phyloP scores from a whole-genome alignment of 148 eudicot genomes.

The Dysphania ambrosioides region DNA sequence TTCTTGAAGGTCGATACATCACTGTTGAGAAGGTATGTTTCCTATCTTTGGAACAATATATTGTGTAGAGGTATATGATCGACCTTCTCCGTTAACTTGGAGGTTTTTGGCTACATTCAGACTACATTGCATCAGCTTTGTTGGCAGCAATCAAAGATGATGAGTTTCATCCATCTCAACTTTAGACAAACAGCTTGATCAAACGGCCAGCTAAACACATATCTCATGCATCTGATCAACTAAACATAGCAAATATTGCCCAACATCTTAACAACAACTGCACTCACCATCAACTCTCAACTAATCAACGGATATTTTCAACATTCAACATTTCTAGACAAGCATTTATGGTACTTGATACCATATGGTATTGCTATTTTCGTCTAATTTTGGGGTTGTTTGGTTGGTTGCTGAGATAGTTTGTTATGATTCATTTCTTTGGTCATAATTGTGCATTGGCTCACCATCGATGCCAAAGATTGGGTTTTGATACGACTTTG shows the following conservation, averaged over 20 bases:
- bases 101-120: constrained; percentile 97
- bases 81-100: constrained; percentile 55
- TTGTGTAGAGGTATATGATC: constrained; percentile 31
- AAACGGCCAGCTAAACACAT: constrained; percentile 92
- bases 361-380: constrained; percentile 39
- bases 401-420: constrained; percentile 18
- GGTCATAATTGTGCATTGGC: background rate
- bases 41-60: constrained; percentile 11
- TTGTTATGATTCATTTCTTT: background rate
- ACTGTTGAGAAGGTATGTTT: constrained; percentile 86
- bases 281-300: constrained; percentile 91
- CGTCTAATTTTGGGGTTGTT: constrained; percentile 20
- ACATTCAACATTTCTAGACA: constrained; percentile 76
- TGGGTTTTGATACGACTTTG: background rate
- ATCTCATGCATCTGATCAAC: constrained; percentile 88
- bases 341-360: constrained; percentile 80
- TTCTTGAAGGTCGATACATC: constrained; percentile 88
- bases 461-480: background rate
- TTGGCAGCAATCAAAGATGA: constrained; percentile 99
- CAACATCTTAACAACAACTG: constrained; percentile 92
- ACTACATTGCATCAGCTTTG: constrained; percentile 83
- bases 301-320: constrained; percentile 91
- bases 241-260: constrained; percentile 89
- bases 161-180: constrained; percentile 73
- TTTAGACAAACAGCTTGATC: constrained; percentile 81